Evolutionary conservation across 768 basidiomycete genomes (phyloP).

Genomic region (Neoboletus subvelutipes): DNA sequence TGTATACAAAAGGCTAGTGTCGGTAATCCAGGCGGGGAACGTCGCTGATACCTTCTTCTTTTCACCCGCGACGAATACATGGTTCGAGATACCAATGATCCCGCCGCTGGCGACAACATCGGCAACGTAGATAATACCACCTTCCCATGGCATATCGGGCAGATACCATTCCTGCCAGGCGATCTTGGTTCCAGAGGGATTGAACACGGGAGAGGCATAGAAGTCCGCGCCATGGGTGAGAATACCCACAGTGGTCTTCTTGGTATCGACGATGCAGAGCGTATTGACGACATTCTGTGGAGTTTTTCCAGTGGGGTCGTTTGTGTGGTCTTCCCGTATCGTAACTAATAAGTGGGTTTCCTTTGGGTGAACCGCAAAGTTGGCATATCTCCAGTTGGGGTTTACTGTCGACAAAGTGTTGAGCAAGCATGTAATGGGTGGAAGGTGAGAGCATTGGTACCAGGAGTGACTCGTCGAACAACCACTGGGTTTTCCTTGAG

Average conservation of each 20-base stretch:
- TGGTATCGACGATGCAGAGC: too few species aligned
- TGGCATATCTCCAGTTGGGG: conserved; percentile 40
- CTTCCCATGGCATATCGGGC: conserved; percentile 70
- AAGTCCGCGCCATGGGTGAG: too few species aligned
- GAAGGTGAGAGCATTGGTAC: too few species aligned
- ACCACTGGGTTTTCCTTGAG: too few species aligned
- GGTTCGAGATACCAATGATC: conserved; percentile 32
- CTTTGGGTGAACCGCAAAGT: conserved; percentile 56
- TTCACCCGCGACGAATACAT: conserved; percentile 48
- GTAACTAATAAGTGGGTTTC: conserved; percentile 51
- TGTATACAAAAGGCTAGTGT: conserved; percentile 56
- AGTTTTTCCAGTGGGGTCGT: neutral
- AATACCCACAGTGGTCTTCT: too few species aligned
- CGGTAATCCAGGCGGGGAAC: conserved; percentile 38
- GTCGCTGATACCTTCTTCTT: conserved; percentile 36
- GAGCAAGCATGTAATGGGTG: conserved; percentile 18
- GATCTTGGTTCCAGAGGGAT: conserved; percentile 52
- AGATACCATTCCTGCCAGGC: conserved; percentile 65
- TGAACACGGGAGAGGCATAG: conserved; percentile 58
- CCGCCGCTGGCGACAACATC: conserved; percentile 27
- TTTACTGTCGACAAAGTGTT: conserved; percentile 9
- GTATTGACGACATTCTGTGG: conserved; percentile 48
- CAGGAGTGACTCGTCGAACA: too few species aligned
- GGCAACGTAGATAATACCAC: conserved; percentile 50
- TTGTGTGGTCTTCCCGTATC: conserved; percentile 68